A percentile compares a stretch with the other conserved stretches of the same genome.
phyloP scores from a whole-genome alignment of 2,329 filamentous ascomycete species.

The Aspergillus tanneri region DNA sequence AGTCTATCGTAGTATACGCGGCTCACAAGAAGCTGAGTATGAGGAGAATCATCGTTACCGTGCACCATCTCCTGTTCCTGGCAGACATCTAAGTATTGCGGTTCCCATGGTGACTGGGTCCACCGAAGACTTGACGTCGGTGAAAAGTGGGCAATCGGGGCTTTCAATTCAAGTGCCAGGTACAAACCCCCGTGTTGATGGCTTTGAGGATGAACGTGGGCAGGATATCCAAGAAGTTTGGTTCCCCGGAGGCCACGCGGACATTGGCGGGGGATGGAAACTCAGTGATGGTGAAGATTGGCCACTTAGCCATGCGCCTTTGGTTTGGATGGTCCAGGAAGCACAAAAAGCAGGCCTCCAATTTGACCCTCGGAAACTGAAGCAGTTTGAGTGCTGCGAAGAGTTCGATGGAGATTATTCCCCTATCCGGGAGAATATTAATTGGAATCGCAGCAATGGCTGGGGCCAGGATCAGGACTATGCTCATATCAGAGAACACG shows the following conservation, averaged over 20 bases:
- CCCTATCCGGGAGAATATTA: slow-evolving; percentile 31
- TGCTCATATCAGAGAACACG: slow-evolving; percentile 9
- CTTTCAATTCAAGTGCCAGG: slow-evolving; percentile 31
- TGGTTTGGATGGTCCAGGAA: slow-evolving; percentile 70
- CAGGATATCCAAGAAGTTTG: slow-evolving; percentile 75
- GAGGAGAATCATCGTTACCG: slow-evolving; percentile 28
- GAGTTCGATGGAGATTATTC: slow-evolving; percentile 39
- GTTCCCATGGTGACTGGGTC: slow-evolving; percentile 29
- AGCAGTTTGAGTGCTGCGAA: slow-evolving; percentile 63
- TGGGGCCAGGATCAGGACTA: slow-evolving; percentile 20
- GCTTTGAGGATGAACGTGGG: slow-evolving; percentile 39
- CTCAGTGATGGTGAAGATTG: slow-evolving; percentile 54
- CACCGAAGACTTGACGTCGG: slow-evolving; percentile 31
- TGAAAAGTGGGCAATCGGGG: slow-evolving; percentile 31
- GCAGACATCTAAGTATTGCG: slow-evolving; percentile 23
- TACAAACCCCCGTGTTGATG: slow-evolving; percentile 18
- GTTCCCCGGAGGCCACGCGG: slow-evolving; percentile 75
- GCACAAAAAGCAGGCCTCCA: slow-evolving; percentile 64
- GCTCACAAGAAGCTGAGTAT: slow-evolving; percentile 23
- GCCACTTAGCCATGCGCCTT: slow-evolving; percentile 65
- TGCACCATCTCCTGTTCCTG: slow-evolving; percentile 20
- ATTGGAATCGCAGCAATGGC: slow-evolving; percentile 15
- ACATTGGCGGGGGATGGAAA: slow-evolving; percentile 76
- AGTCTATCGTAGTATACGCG: slow-evolving; percentile 30
- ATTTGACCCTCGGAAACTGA: slow-evolving; percentile 68